Percentiles rank a stretch among this genome's conserved stretches.
Conservation (phyloP, 441 rosid genomes). For the Erysimum pusillum region DNA sequence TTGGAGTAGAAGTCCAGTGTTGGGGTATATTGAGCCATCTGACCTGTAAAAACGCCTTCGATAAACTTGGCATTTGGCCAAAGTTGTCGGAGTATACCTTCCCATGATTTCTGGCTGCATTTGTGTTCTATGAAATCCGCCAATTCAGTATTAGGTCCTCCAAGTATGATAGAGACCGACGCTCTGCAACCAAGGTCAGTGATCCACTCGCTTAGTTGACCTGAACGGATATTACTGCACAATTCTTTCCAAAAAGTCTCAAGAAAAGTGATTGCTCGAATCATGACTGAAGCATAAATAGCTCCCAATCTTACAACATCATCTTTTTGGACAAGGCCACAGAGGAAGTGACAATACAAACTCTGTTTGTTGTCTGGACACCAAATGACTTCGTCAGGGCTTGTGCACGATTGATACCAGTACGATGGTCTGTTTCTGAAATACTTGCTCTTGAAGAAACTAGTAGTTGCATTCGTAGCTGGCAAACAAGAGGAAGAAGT, state of each 20-base stretch:
- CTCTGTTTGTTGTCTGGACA: slow-evolving; percentile 65
- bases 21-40: slow-evolving; percentile 68
- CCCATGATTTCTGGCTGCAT: slow-evolving; percentile 59
- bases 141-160: slow-evolving; percentile 48
- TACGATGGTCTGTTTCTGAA: neutral
- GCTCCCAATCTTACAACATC: slow-evolving; percentile 61
- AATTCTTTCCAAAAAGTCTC: slow-evolving; percentile 61
- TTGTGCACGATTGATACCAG: slow-evolving; percentile 41
- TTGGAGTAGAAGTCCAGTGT: slow-evolving; percentile 63
- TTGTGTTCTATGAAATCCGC: slow-evolving; percentile 51
- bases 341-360: slow-evolving; percentile 67
- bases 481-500: neutral
- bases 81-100: slow-evolving; percentile 61
- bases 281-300: slow-evolving; percentile 54
- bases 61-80: slow-evolving; percentile 71
- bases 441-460: neutral
- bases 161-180: slow-evolving; percentile 46
- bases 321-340: slow-evolving; percentile 58
- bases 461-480: no score
- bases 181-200: slow-evolving; percentile 51
- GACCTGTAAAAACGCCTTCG: slow-evolving; percentile 62
- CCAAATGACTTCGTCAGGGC: slow-evolving; percentile 61
- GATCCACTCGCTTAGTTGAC: slow-evolving; percentile 55
- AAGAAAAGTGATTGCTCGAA: slow-evolving; percentile 59
- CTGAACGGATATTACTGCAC: slow-evolving; percentile 51